Evolutionary conservation across 495 filamentous ascomycete species (phyloP).

Genomic region (Aspergillus funiculosus): DNA sequence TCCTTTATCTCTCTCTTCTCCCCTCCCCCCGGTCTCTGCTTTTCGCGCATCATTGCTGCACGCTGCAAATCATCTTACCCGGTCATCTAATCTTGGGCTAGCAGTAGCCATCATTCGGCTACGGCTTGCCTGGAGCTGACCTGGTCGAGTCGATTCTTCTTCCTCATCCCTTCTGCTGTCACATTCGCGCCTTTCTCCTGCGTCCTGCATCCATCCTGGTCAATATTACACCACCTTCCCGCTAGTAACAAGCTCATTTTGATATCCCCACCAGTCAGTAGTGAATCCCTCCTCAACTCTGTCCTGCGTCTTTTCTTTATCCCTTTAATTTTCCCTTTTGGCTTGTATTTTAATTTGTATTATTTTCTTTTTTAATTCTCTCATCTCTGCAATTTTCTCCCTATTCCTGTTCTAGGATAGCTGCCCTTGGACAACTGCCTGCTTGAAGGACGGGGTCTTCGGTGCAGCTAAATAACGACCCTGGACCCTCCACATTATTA

Average conservation of each 20-base stretch:
- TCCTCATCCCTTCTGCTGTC: slow-evolving; percentile 11
- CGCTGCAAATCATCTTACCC: slow-evolving; percentile 33
- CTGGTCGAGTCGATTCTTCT: slow-evolving; percentile 8
- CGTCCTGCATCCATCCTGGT: slow-evolving; percentile 39
- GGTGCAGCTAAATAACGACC: slow-evolving; percentile 45
- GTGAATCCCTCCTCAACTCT: slow-evolving; percentile 15
- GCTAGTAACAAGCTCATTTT: slow-evolving; percentile 35
- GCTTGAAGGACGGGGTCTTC: slow-evolving; percentile 29
- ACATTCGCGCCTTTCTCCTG: slow-evolving; percentile 23
- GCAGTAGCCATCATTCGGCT: slow-evolving; percentile 2
- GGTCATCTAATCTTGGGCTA: slow-evolving; percentile 13
- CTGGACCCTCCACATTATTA: slow-evolving; percentile 44
- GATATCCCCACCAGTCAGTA: slow-evolving; percentile 26
- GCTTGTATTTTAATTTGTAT: slow-evolving; percentile 14
- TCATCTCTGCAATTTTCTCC: slow-evolving; percentile 9
- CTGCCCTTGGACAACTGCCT: slow-evolving; percentile 8
- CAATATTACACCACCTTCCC: slow-evolving; percentile 42
- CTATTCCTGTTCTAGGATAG: slow-evolving; percentile 20
- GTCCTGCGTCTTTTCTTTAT: slow-evolving; percentile 13
- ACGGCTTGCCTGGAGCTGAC: background rate
- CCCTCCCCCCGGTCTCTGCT: slow-evolving; percentile 13
- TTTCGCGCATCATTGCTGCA: slow-evolving; percentile 25
- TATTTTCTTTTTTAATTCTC: slow-evolving; percentile 15
- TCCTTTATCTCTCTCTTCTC: slow-evolving; percentile 7
- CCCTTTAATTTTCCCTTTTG: slow-evolving; percentile 13